These are phyloP conservation scores for Lanmaoa pseudosensibilis DNA, from an alignment of 768 basidiomycete genomes.

Conservation along the genomic window DNA sequence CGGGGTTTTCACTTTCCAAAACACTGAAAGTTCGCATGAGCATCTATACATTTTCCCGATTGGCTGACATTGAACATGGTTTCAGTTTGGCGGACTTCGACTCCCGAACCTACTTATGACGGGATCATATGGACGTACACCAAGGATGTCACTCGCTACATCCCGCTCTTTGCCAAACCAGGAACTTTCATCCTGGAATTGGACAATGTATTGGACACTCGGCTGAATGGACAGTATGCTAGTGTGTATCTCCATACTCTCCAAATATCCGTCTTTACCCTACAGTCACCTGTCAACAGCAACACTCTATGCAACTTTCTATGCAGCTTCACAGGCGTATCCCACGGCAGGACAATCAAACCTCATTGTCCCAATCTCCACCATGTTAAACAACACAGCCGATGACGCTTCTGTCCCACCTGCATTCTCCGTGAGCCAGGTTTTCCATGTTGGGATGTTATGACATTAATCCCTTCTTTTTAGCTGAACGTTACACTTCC, in stretches of 20 bases:
- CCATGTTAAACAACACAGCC: constrained; percentile 60
- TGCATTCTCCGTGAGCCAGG: constrained; percentile 55
- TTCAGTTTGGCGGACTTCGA: constrained; percentile 77
- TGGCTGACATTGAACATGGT: neutral
- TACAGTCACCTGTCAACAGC: constrained; percentile 40
- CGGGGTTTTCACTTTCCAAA: constrained; percentile 71
- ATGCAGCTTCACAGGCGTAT: constrained; percentile 53
- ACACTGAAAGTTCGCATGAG: constrained; percentile 63
- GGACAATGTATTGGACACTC: constrained; percentile 62
- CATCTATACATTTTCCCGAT: neutral
- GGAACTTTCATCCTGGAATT: constrained; percentile 74
- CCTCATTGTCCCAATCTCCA: constrained; percentile 69
- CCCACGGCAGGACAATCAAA: constrained; percentile 62
- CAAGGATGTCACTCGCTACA: constrained; percentile 75
- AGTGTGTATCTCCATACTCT: constrained; percentile 40
- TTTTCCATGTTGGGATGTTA: neutral
- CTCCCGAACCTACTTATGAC: constrained; percentile 66
- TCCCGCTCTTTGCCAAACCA: constrained; percentile 64
- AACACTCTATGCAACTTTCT: constrained; percentile 69
- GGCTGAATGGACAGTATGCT: constrained; percentile 66
- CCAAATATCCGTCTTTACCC: neutral
- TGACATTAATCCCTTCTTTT: neutral
- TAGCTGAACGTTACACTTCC: constrained; percentile 72
- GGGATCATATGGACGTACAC: constrained; percentile 79
- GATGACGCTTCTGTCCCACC: constrained; percentile 77